These are phyloP conservation scores for Rutstroemia sydowiana DNA, from an alignment of 2,329 filamentous ascomycete genomes.

Conservation along the genomic window DNA sequence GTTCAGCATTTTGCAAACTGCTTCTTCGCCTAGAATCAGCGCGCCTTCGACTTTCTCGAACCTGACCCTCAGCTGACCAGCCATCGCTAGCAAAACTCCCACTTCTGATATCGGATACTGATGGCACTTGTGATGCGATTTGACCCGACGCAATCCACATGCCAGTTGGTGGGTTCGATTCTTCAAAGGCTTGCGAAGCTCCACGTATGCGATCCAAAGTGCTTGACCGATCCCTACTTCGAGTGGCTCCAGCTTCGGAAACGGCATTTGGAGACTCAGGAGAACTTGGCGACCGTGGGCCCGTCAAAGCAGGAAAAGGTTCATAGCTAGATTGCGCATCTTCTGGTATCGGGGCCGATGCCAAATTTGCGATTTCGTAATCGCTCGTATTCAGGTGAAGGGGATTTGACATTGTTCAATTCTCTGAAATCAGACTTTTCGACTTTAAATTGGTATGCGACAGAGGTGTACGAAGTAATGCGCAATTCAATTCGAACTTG, in stretches of 20 bases:
- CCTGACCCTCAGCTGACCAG: constrained; percentile 28
- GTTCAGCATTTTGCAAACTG: constrained; percentile 16
- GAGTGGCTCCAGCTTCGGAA: constrained; percentile 14
- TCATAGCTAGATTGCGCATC: constrained; percentile 6
- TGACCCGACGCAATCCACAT: constrained; percentile 42
- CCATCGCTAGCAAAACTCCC: constrained; percentile 27
- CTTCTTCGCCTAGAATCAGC: constrained; percentile 17
- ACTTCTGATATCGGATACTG: constrained; percentile 26
- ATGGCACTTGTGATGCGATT: constrained; percentile 31
- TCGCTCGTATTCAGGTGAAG: background rate
- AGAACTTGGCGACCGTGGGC: background rate
- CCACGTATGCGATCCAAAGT: constrained; percentile 23
- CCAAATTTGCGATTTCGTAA: background rate
- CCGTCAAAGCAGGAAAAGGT: constrained; percentile 14
- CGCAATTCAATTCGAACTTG: no score
- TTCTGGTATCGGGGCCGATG: background rate
- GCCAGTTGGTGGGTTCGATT: constrained; percentile 40
- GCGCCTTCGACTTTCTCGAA: constrained; percentile 25
- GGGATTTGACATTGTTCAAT: background rate
- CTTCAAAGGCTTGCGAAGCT: constrained; percentile 34
- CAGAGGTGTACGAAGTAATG: no score
- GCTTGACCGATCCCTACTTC: constrained; percentile 14
- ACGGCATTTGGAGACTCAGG: background rate
- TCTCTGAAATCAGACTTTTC: no score
- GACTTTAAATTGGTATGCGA: no score